Percentiles rank a stretch among this genome's conserved stretches.
These are phyloP conservation scores for Paraphoma chrysanthemicola DNA, from an alignment of 2,329 filamentous ascomycete species.

Conservation along the genomic window DNA sequence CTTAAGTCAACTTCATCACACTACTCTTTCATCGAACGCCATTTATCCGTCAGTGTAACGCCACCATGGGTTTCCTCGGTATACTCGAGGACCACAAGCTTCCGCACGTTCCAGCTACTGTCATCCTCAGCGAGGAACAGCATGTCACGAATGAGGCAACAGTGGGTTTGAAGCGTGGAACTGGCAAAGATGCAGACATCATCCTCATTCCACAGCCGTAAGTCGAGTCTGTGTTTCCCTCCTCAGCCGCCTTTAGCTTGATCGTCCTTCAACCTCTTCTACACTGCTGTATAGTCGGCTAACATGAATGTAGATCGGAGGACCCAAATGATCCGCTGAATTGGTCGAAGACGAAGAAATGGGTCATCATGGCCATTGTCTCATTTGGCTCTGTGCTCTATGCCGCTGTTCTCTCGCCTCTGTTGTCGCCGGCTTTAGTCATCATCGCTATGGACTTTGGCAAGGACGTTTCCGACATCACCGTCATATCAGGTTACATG, in stretches of 20 bases:
- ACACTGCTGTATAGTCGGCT: neutral
- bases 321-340: constrained; percentile 48
- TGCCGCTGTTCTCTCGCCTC: constrained; percentile 39
- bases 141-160: constrained; percentile 17
- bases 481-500: constrained; percentile 48
- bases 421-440: constrained; percentile 45
- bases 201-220: constrained; percentile 45
- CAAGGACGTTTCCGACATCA: constrained; percentile 38
- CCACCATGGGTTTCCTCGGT: constrained; percentile 43
- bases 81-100: constrained; percentile 42
- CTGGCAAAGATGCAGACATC: constrained; percentile 40
- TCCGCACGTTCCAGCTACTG: constrained; percentile 43
- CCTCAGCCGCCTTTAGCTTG: too few species aligned
- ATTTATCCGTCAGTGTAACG: neutral
- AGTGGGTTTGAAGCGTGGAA: constrained; percentile 40
- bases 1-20: neutral
- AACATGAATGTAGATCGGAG: constrained; percentile 46
- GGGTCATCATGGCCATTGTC: constrained; percentile 41
- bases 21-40: neutral
- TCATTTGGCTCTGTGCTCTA: constrained; percentile 43
- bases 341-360: constrained; percentile 42
- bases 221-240: neutral
- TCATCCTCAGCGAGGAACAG: constrained; percentile 38
- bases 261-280: too few species aligned
- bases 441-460: constrained; percentile 41